Evolutionary conservation across 306 rosid species (phyloP), one percentile per base, ranked within the genome.

Genomic region (Quercus alba): DNA sequence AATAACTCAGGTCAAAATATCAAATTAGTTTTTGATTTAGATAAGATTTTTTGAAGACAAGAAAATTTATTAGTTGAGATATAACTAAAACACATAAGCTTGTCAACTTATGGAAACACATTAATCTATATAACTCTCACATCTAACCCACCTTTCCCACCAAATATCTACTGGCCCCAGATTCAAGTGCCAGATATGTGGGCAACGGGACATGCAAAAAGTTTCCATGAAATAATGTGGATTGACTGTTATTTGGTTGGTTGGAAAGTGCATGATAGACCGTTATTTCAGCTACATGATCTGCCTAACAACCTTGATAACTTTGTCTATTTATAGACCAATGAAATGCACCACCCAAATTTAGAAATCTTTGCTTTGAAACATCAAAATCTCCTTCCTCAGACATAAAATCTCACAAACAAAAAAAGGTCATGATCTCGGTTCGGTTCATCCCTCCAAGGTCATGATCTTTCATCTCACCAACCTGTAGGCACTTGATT

Each of bases 381-480:
- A 76, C 84, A 81, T 71, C 4, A 33, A 51, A 18, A 41, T 41
- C 46, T 41, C 46, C 67, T 72, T 70, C 77, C 76, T 77, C 14
- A 49, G 35, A 59, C 41, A 72, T 70, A 25, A 26, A 55, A 52
- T 2, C 52, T 38, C 52, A 80, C 10, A 31, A 1, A 64, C 10
- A 74, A 44, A 82, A 82, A 5, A 72, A 84, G 97, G 78, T 87
- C 89, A 79, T 85, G 94, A 85, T 93, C 92, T 83, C 72, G 84
- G 85, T 54, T 73, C 30, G 75, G 57, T 38, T 76, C 59, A 30
- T 49, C 56, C 83, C 81, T 73, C 77, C 85, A 82, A 56, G 95
- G 90, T 93, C 96, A 84, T 78, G 94, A 86, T 91, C 96, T 89
- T 89, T 85, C 86, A 72, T 80, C 78, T 80, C 82, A 19, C 78